Evolutionary conservation across 1,284 basidiomycete species (phyloP).

Genomic region (Melampsora larici-populina): DNA sequence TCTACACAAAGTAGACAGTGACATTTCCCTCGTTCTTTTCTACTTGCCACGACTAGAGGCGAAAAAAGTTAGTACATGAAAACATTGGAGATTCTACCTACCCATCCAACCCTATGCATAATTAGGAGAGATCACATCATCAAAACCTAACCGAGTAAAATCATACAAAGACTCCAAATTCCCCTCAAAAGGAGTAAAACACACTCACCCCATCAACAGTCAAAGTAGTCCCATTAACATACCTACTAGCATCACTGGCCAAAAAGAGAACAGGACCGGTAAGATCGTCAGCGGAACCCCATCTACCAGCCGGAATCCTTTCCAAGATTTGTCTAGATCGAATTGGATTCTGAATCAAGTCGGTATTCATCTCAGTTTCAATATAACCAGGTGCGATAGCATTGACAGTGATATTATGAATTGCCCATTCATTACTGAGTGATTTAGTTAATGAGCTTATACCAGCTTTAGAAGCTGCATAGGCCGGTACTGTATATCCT

Average conservation of each 20-base stretch:
- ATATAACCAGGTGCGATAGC: conserved; percentile 87
- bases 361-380: conserved; percentile 63
- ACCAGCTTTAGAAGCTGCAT: conserved; percentile 81
- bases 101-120: too few species aligned
- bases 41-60: not conserved
- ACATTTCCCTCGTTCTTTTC: too few species aligned
- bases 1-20: too few species aligned
- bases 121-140: too few species aligned
- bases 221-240: conserved; percentile 75
- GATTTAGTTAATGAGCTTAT: conserved; percentile 58
- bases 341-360: conserved; percentile 68
- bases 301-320: conserved; percentile 59
- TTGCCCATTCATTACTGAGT: conserved; percentile 66
- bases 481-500: conserved; percentile 78
- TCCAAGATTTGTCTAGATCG: conserved; percentile 83
- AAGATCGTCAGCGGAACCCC: conserved; percentile 84
- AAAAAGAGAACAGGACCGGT: conserved; percentile 87
- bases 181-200: too few species aligned
- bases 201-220: conserved; percentile 52
- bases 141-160: too few species aligned
- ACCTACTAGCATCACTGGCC: conserved; percentile 77
- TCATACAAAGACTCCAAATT: too few species aligned
- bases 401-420: conserved; percentile 83
- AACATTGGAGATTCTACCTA: too few species aligned
- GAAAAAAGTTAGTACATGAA: too few species aligned